Evolutionary conservation across 305 asterid genomes (phyloP).

Genomic region (Fraxinus angustifolia): DNA sequence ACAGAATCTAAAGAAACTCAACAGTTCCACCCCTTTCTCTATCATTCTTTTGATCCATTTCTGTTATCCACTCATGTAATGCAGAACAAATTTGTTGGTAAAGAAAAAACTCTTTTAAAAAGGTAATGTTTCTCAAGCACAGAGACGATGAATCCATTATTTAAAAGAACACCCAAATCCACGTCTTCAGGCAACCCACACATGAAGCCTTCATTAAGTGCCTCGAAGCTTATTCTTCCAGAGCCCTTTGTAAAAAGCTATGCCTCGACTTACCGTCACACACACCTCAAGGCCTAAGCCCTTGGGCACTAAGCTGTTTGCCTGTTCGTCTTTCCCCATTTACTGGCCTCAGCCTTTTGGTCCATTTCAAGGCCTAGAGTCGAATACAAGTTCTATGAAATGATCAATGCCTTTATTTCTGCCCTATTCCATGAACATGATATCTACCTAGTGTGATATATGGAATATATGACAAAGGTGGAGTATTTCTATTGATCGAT

Average conservation of each 20-base stretch:
- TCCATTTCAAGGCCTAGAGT: background rate
- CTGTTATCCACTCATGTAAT: background rate
- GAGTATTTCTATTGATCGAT: background rate
- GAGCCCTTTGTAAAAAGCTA: background rate
- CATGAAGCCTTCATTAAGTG: background rate
- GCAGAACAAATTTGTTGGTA: background rate
- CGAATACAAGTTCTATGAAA: background rate
- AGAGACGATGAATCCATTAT: background rate
- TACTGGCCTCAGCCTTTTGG: background rate
- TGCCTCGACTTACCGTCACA: background rate
- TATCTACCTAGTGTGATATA: background rate
- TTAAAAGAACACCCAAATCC: background rate
- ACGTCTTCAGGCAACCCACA: background rate
- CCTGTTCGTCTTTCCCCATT: background rate
- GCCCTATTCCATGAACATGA: background rate
- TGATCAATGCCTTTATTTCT: background rate
- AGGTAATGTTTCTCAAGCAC: background rate
- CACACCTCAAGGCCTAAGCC: background rate
- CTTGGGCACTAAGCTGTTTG: background rate
- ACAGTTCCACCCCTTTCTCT: background rate
- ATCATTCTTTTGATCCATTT: background rate
- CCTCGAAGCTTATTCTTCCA: background rate
- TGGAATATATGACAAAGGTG: background rate
- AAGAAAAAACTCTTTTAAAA: background rate
- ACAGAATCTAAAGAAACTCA: background rate